Evolutionary conservation across 345 rosid genomes (phyloP).

Genomic region (Adansonia digitata): DNA sequence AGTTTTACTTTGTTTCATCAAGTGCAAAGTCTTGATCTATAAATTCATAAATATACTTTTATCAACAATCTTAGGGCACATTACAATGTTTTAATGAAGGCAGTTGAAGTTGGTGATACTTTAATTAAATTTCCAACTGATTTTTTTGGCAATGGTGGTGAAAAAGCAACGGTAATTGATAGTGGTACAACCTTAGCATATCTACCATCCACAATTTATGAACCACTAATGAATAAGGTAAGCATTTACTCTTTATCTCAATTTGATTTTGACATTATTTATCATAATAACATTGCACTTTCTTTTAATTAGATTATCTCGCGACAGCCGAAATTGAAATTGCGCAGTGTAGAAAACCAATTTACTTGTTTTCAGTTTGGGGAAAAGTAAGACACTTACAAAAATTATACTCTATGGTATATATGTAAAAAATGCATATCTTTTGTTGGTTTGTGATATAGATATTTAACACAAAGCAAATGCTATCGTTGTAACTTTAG

Average conservation of each 20-base stretch:
- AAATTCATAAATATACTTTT: conserved; percentile 16
- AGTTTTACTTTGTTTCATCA: conserved; percentile 2
- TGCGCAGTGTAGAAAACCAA: conserved; percentile 49
- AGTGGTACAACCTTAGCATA: conserved; percentile 96
- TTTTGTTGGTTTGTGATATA: background rate
- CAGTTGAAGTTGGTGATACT: conserved; percentile 58
- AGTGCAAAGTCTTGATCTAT: conserved; percentile 5
- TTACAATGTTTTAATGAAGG: conserved; percentile 69
- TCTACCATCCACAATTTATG: conserved; percentile 53
- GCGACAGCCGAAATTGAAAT: conserved; percentile 40
- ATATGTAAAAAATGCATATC: background rate
- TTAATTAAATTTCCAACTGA: conserved; percentile 48
- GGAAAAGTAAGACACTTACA: conserved; percentile 47
- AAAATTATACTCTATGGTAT: background rate
- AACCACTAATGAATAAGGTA: conserved; percentile 50
- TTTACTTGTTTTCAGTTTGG: conserved; percentile 58
- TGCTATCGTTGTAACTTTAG: background rate
- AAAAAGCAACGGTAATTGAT: conserved; percentile 65
- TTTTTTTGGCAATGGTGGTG: conserved; percentile 33
- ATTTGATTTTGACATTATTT: background rate
- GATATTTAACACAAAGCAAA: background rate
- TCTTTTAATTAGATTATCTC: conserved; percentile 41
- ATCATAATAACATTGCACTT: background rate
- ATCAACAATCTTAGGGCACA: conserved; percentile 53
- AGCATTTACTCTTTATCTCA: background rate